phyloP scores from a whole-genome alignment of 441 rosid species.

The Lepidium campestre region DNA sequence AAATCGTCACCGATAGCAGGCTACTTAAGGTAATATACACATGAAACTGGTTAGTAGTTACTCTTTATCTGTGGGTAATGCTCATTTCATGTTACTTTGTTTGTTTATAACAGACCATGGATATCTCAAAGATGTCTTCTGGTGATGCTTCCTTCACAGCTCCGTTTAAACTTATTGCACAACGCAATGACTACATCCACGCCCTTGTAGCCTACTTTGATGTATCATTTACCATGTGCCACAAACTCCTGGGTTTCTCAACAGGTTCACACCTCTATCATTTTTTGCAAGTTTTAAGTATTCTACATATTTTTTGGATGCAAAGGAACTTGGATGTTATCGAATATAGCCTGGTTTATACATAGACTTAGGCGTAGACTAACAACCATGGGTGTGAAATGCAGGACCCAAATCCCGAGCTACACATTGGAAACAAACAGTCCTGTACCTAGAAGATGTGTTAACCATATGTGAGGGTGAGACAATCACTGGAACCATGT shows the following conservation, averaged over 20 bases:
- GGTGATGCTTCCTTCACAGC: constrained; percentile 98
- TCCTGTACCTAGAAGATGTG: constrained; percentile 86
- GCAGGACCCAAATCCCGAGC: constrained; percentile 49
- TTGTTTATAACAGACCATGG: constrained; percentile 64
- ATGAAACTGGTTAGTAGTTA: neutral
- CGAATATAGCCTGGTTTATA: neutral
- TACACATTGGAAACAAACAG: constrained; percentile 98
- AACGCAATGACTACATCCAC: constrained; percentile 91
- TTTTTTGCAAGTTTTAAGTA: neutral
- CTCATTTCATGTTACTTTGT: neutral
- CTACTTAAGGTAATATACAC: constrained; percentile 60
- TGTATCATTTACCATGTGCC: constrained; percentile 90
- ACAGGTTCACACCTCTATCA: constrained; percentile 49
- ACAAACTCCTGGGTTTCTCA: constrained; percentile 89
- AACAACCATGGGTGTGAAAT: constrained; percentile 31
- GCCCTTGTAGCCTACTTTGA: constrained; percentile 96
- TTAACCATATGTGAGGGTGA: constrained; percentile 91
- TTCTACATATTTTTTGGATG: neutral
- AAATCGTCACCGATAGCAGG: constrained; percentile 75
- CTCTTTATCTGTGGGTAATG: constrained; percentile 8
- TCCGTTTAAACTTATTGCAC: constrained; percentile 89
- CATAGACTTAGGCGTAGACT: neutral
- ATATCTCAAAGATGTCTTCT: constrained; percentile 83
- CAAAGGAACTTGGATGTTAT: neutral
- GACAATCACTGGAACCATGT: constrained; percentile 75